A percentile compares a stretch with the other conserved stretches of the same genome.
These are phyloP conservation scores for Curvularia verruculosa DNA, from an alignment of 2,329 filamentous ascomycete species.

Conservation along the genomic window DNA sequence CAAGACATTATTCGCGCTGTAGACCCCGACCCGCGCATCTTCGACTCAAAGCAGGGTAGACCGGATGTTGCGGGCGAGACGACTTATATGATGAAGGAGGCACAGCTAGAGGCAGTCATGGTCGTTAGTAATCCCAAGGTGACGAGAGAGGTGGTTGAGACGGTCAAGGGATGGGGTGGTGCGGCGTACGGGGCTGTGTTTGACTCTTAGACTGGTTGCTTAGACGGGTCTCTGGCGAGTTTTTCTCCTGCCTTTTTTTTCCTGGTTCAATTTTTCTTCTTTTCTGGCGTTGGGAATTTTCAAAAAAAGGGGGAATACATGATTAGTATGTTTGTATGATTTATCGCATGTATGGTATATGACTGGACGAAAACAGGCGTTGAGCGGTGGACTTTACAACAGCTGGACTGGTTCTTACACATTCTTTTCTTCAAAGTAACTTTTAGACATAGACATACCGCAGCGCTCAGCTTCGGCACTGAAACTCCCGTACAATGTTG, in stretches of 20 bases:
- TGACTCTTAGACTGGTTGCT: constrained; percentile 21
- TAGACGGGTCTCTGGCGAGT: neutral
- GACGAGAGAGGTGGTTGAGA: constrained; percentile 23
- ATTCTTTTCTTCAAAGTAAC: neutral
- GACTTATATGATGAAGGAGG: constrained; percentile 1
- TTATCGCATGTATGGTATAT: neutral
- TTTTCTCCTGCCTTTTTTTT: neutral
- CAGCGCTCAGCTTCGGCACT: neutral
- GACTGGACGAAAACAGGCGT: neutral
- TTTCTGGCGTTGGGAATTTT: neutral
- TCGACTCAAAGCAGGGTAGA: constrained; percentile 17
- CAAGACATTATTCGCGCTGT: constrained; percentile 18
- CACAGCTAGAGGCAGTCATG: constrained; percentile 24
- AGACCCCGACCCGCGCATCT: constrained; percentile 20
- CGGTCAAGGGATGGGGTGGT: constrained; percentile 16
- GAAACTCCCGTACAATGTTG: neutral
- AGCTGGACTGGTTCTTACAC: neutral
- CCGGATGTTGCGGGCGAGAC: constrained; percentile 26
- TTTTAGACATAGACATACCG: too few species aligned
- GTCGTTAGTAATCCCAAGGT: constrained; percentile 29
- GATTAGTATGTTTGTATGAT: neutral
- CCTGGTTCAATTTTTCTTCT: neutral
- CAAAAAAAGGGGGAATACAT: too few species aligned
- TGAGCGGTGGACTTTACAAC: neutral
- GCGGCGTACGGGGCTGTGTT: constrained; percentile 34